These are phyloP conservation scores for Deinandra increscens DNA, from an alignment of 129 eudicot species.

Conservation along the genomic window DNA sequence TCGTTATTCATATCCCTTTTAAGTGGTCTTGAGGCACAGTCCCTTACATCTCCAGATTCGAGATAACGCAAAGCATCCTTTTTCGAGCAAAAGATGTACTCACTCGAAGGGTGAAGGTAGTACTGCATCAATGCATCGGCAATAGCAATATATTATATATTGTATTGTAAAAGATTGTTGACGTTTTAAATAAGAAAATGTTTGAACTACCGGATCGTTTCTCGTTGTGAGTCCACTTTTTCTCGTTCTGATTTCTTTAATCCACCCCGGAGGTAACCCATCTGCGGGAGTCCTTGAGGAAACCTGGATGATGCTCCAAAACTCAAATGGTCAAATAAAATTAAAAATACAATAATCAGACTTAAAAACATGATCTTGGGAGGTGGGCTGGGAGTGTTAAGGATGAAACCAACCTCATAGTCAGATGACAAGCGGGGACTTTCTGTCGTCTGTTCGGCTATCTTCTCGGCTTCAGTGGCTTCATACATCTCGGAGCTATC, in stretches of 20 bases:
- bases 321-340: slow-evolving; percentile 18
- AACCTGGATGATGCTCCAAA: slow-evolving; percentile 45
- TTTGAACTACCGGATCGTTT: slow-evolving; percentile 47
- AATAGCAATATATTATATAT: not conserved
- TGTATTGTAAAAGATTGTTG: not conserved
- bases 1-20: slow-evolving; percentile 37
- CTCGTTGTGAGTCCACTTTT: slow-evolving; percentile 25
- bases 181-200: not conserved
- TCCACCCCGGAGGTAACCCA: slow-evolving; percentile 79
- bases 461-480: slow-evolving; percentile 12
- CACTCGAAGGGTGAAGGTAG: slow-evolving; percentile 55
- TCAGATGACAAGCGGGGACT: slow-evolving; percentile 18
- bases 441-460: slow-evolving; percentile 25
- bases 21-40: slow-evolving; percentile 47
- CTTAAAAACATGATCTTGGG: slow-evolving; percentile 12
- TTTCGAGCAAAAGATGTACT: slow-evolving; percentile 64
- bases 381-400: not conserved
- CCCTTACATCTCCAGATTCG: slow-evolving; percentile 55
- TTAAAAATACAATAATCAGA: not conserved
- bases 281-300: slow-evolving; percentile 43
- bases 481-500: slow-evolving; percentile 22
- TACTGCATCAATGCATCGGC: slow-evolving; percentile 40
- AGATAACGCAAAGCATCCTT: slow-evolving; percentile 66
- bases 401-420: slow-evolving; percentile 34
- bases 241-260: slow-evolving; percentile 56